A percentile compares a stretch with the other conserved stretches of the same genome.
phyloP scores from a whole-genome alignment of 73 alveolate genomes.

The Paramecium octaurelia region DNA sequence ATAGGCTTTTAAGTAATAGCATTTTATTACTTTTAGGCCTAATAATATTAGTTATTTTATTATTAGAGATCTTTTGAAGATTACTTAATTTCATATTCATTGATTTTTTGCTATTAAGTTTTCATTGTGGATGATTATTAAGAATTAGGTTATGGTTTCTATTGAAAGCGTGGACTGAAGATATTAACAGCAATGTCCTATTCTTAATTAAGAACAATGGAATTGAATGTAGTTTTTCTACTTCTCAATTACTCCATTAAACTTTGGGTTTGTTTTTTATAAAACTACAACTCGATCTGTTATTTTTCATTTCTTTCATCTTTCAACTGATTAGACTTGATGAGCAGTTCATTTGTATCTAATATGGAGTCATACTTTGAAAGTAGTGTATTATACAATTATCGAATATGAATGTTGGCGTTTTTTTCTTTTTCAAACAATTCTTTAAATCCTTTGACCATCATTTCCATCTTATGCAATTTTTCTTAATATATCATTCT shows the following conservation, averaged over 20 bases:
- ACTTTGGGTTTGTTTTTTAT: not conserved
- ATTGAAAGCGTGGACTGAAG: not conserved
- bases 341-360: constrained; percentile 35
- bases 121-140: not conserved
- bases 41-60: not conserved
- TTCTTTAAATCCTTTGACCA: constrained; percentile 51
- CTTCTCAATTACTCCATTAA: constrained; percentile 48
- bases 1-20: not conserved
- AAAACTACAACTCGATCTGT: constrained; percentile 18
- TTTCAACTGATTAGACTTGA: not conserved
- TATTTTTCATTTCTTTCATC: not conserved
- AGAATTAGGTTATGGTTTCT: not conserved
- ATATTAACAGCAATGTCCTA: not conserved
- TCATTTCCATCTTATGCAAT: constrained; percentile 45
- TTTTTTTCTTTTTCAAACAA: constrained; percentile 38
- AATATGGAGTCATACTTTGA: not conserved
- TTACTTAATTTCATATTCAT: not conserved
- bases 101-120: not conserved
- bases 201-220: constrained; percentile 18
- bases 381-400: not conserved
- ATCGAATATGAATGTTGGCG: not conserved
- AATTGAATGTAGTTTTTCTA: constrained; percentile 13
- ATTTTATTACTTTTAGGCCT: not conserved
- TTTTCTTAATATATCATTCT: constrained; percentile 48
- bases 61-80: not conserved